Evolutionary conservation across 805 yeast genomes (phyloP).

Genomic region (Starmerella stigmatis): DNA sequence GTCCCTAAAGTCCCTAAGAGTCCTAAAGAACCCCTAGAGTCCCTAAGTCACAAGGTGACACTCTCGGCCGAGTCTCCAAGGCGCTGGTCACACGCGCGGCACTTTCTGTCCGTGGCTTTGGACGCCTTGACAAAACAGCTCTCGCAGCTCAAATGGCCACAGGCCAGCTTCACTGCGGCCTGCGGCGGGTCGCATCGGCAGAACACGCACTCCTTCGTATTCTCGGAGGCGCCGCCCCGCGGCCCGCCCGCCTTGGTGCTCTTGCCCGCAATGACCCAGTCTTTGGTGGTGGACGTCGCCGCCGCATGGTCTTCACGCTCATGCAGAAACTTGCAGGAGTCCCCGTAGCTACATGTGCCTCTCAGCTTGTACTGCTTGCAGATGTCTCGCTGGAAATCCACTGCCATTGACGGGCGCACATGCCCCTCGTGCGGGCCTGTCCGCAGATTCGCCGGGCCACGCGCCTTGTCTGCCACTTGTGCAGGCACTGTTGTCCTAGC

Average conservation of each 20-base stretch:
- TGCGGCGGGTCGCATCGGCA: constrained; percentile 1
- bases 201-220: constrained; percentile 6
- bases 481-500: too few relatives aligned
- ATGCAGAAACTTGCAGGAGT: constrained; percentile 88
- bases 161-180: constrained; percentile 2
- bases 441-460: too few relatives aligned
- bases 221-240: too few relatives aligned
- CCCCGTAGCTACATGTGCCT: constrained; percentile 96
- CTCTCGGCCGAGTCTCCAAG: constrained; percentile 10
- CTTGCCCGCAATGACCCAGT: constrained; percentile 41
- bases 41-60: neutral
- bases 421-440: neutral
- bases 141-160: constrained; percentile 8
- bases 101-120: neutral
- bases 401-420: constrained; percentile 28
- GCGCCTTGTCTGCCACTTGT: too few relatives aligned
- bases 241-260: neutral
- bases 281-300: constrained; percentile 60
- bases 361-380: constrained; percentile 86
- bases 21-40: too few relatives aligned
- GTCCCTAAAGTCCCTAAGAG: too few relatives aligned
- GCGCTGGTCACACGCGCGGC: constrained; percentile 13
- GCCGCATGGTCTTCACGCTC: constrained; percentile 74
- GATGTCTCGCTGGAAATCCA: constrained; percentile 86
- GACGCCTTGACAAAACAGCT: constrained; percentile 7